These are phyloP conservation scores for Golubevia pallescens DNA, from an alignment of 1,284 basidiomycete species.

Conservation along the genomic window DNA sequence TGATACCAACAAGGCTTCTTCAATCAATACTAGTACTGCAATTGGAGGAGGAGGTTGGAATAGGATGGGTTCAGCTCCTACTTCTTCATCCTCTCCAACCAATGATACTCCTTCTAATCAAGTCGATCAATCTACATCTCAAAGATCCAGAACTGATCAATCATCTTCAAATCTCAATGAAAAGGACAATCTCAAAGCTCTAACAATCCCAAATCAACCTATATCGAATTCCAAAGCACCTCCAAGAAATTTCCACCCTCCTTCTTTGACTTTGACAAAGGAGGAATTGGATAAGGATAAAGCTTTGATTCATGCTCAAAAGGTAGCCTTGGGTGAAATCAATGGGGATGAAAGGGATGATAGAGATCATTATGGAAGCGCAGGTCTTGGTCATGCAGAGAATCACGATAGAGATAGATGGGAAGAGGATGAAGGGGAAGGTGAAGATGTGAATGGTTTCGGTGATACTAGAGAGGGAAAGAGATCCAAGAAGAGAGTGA, in stretches of 20 bases:
- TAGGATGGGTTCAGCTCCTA: background rate
- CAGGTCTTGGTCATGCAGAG: too few species aligned
- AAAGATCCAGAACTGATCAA: too few species aligned
- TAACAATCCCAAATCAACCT: too few species aligned
- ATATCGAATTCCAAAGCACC: too few species aligned
- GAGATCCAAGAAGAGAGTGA: constrained; percentile 26
- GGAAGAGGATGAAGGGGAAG: constrained; percentile 17
- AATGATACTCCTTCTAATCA: background rate
- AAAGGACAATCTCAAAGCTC: too few species aligned
- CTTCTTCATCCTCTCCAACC: background rate
- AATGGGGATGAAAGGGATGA: background rate
- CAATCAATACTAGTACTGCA: background rate
- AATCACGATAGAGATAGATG: constrained; percentile 7
- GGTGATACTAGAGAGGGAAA: constrained; percentile 21
- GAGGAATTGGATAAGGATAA: background rate
- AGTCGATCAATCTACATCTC: too few species aligned
- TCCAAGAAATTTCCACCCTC: background rate
- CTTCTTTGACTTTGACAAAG: background rate
- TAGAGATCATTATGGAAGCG: background rate
- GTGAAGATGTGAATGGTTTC: constrained; percentile 47
- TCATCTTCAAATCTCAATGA: too few species aligned
- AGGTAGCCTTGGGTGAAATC: background rate
- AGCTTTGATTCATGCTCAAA: background rate
- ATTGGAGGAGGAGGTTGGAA: background rate
- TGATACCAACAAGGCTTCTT: background rate